Base-by-base conservation (phyloP, 1,284 basidiomycete species). In the Puccinia polysora region DNA sequence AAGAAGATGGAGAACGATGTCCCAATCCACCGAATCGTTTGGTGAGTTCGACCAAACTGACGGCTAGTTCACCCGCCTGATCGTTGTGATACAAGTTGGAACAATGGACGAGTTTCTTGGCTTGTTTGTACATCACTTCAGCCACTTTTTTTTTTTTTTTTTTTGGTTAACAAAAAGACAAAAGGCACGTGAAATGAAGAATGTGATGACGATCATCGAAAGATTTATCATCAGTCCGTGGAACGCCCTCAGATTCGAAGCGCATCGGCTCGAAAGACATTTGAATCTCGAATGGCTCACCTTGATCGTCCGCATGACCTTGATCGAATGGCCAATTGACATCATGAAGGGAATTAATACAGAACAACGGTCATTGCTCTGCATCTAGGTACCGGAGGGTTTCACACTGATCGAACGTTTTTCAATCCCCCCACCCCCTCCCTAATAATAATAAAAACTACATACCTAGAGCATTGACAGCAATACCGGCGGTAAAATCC, bases 401-500 rank as follows among this genome's bases (percentile, higher is more conserved):
- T 45, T 49, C 18, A 1, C 12, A 30, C 1, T 12, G 40, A 43
- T 18, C 8, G 18, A 18, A 43, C n/a, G n/a, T n/a, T n/a, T n/a
- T n/a, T n/a, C n/a, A n/a, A n/a, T n/a, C n/a, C n/a, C n/a, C n/a
- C n/a, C n/a, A n/a, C n/a, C n/a, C n/a, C n/a, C n/a, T n/a, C n/a
- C n/a, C n/a, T n/a, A 23, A 52, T 10, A 23, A 25, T 10, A 52
- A n/a, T 52, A 52, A 52, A n/a, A n/a, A 12, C 7, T 12, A 52
- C 23, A 52, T 52, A 7, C 94, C 93, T 15, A 99, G 83, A 3
- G 94, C 90, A 78, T 96, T 97, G 69, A 98, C 96, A 15, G 96
- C 96, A 76, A 99, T 97, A n/a, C 96, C 96, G 0, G 91, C 91
- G 74, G 85, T 88, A 78, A 98, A 97, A 81, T 99, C 96, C 74